Percentiles rank a stretch among this genome's conserved stretches.
phyloP scores from a whole-genome alignment of 371 early-diverging fungal species.

The Mucor irregularis region DNA sequence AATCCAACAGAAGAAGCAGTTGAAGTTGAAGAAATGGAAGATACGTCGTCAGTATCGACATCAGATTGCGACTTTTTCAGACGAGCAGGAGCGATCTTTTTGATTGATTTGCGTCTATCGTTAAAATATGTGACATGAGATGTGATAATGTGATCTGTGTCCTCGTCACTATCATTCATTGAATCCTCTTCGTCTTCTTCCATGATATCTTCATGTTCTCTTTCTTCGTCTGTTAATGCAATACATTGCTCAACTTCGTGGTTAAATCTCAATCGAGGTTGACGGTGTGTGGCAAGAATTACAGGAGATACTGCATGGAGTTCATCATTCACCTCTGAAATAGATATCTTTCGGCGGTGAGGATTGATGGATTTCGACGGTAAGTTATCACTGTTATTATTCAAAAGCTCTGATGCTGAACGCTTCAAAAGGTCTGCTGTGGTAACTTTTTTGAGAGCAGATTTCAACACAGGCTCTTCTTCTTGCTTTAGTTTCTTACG shows the following conservation, averaged over 20 bases:
- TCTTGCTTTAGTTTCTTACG: neutral
- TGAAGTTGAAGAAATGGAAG: conserved; percentile 26
- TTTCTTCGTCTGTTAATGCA: conserved; percentile 27
- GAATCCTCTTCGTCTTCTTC: conserved; percentile 1
- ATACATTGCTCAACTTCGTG: conserved; percentile 67
- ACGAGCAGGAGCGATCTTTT: conserved; percentile 46
- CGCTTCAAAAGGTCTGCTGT: conserved; percentile 40
- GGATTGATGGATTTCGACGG: conserved; percentile 23
- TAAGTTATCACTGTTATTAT: too few relatives aligned
- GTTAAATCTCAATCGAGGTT: conserved; percentile 65
- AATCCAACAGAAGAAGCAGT: conserved; percentile 6
- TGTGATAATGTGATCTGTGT: conserved; percentile 10
- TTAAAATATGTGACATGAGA: neutral
- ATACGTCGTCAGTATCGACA: conserved; percentile 31
- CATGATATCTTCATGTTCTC: conserved; percentile 21
- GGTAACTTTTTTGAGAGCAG: conserved; percentile 42
- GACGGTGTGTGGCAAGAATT: conserved; percentile 53
- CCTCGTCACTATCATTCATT: conserved; percentile 1
- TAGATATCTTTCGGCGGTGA: conserved; percentile 34
- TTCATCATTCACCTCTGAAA: conserved; percentile 47
- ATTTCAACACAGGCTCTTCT: conserved; percentile 29
- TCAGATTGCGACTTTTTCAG: conserved; percentile 46
- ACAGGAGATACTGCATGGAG: conserved; percentile 50
- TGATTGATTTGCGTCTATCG: conserved; percentile 24
- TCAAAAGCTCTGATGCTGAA: conserved; percentile 38